Percentiles rank a stretch among this genome's conserved stretches.
Evolutionary conservation across 257 asterid genomes (phyloP).

Genomic region (Ilex asprella): DNA sequence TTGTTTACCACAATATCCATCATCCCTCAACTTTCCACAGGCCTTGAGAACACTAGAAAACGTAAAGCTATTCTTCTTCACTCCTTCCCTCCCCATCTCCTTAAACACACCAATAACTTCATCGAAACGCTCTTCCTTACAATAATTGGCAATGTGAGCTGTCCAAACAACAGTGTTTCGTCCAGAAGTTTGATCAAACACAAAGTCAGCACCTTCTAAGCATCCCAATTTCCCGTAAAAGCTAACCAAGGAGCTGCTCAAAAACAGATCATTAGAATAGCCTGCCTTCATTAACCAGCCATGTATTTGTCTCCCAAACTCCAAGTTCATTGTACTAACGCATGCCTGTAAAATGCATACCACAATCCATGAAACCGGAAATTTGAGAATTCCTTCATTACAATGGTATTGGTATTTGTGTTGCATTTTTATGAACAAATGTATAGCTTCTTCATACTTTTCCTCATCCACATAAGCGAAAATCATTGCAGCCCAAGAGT

Average conservation of each 20-base stretch:
- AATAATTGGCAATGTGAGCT: conserved; percentile 45
- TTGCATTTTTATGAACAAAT: conserved; percentile 43
- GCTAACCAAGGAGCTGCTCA: conserved; percentile 59
- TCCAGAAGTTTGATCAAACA: conserved; percentile 30
- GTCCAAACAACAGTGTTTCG: conserved; percentile 62
- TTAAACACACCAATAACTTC: conserved; percentile 35
- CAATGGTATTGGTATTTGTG: conserved; percentile 6
- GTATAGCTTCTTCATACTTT: conserved; percentile 24
- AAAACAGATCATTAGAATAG: conserved; percentile 23
- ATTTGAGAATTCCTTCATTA: conserved; percentile 18
- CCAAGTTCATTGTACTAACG: conserved; percentile 28
- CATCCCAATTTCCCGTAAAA: conserved; percentile 57
- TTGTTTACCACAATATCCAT: conserved; percentile 43
- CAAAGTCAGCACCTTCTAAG: conserved; percentile 34
- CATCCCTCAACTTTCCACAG: conserved; percentile 43
- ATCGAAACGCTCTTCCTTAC: conserved; percentile 31
- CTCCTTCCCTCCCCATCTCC: conserved; percentile 62
- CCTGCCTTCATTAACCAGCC: conserved; percentile 66
- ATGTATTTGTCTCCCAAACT: conserved; percentile 64
- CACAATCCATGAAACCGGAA: conserved; percentile 45
- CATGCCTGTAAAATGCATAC: conserved; percentile 62
- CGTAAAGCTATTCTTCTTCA: conserved; percentile 48
- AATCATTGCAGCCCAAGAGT: conserved; percentile 63
- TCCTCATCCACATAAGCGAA: conserved; percentile 53
- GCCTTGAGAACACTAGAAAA: conserved; percentile 65